Base-by-base conservation (phyloP, 2,329 filamentous ascomycete species). In the Alternaria viburni region DNA sequence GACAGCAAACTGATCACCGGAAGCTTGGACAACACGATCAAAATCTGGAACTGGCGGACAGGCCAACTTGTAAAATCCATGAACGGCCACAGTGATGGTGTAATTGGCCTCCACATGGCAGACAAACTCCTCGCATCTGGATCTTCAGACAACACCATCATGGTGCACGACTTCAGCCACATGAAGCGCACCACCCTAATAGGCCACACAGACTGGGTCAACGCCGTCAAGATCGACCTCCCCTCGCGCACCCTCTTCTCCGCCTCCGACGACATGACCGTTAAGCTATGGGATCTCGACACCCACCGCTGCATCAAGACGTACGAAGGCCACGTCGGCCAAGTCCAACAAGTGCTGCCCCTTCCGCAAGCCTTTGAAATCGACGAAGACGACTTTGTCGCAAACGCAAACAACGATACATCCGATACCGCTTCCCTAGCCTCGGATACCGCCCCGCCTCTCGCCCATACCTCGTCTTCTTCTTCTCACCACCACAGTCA, bases 31-130 rank as follows among this genome's bases (percentile, higher is more conserved):
- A 87, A 89, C 52, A 97, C 91, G 5, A 87, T 99, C 73, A 94
- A 92, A 77, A 89, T 99, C 32, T 99, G 96, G 96, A 97, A 99
- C 76, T 97, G 94, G 93, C 88, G 91, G 65, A 97, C 93, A 0
- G 96, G 96, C 50, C 88, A 93, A 72, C 93, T 93, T 71, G 86
- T 97, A 60, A 91, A 90, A 52, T 97, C 91, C 0, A 89, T 97
- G 58, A 86, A 87, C 12, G 91, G 91, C 21, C 96, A 98, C 76
- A 88, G 86, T 17, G 90, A 90, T 36, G 94, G 94, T 12, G 91
- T 99, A 25, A 91, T 98, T 67, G 90, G 90, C 21, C 86, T 98
- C 9, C 92, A 98, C 80, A 97, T 96, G 77, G 93, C 94, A 64
- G 90, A 88, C 19, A 92, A 92, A 59, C 89, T 93, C 51, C 86